Evolutionary conservation across 169 alveolate genomes (phyloP).

Genomic region (Fabrea salina): DNA sequence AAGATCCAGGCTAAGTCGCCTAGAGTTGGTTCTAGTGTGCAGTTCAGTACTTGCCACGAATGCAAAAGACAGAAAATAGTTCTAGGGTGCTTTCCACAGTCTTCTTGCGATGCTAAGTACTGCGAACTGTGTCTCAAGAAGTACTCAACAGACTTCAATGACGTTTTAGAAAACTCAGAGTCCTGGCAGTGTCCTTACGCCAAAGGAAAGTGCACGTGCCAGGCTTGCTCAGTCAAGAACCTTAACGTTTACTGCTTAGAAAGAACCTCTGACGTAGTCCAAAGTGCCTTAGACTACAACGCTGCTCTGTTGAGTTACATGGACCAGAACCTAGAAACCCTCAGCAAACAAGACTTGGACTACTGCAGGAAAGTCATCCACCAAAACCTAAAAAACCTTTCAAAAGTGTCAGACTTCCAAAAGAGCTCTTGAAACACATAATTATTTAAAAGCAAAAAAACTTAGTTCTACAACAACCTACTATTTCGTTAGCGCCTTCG

Average conservation of each 20-base stretch:
- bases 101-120: background rate
- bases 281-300: slow-evolving; percentile 32
- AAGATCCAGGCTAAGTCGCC: slow-evolving; percentile 28
- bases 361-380: background rate
- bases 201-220: slow-evolving; percentile 23
- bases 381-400: slow-evolving; percentile 16
- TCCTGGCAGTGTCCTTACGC: slow-evolving; percentile 27
- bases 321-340: background rate
- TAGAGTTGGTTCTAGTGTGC: background rate
- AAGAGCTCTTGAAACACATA: too few species aligned
- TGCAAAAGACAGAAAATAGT: background rate
- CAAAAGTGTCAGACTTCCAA: slow-evolving; percentile 6
- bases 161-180: background rate
- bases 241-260: slow-evolving; percentile 15
- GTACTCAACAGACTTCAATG: background rate
- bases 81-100: slow-evolving; percentile 30
- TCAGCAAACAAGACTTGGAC: background rate
- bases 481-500: slow-evolving; percentile 13
- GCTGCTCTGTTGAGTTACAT: background rate
- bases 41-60: background rate
- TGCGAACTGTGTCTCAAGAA: slow-evolving; percentile 23
- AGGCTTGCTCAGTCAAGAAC: background rate
- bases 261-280: background rate
- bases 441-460: slow-evolving; percentile 31
- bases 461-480: slow-evolving; percentile 19